Base-by-base conservation (phyloP, 139 green algal genomes). In the Chlamydomonas schloesseri region DNA sequence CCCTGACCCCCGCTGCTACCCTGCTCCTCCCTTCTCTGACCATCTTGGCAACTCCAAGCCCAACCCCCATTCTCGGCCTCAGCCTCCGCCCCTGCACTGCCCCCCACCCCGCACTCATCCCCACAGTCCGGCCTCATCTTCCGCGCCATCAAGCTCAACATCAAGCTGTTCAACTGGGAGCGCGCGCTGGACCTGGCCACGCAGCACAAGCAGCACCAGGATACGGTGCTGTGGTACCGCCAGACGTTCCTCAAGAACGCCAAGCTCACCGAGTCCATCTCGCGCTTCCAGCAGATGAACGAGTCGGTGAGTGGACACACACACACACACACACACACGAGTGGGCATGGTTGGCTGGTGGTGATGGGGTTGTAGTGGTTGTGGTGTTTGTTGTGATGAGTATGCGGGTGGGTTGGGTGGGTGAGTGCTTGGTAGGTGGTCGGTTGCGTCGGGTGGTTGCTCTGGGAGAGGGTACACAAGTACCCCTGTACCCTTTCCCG, bases 101-200 rank as follows among this genome's bases (percentile, higher is more conserved):
- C n/a, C n/a, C n/a, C n/a, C n/a, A n/a, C n/a, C n/a, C n/a, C n/a
- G n/a, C n/a, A n/a, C n/a, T n/a, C n/a, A n/a, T n/a, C n/a, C n/a
- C n/a, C n/a, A n/a, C 90, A 97, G 89, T 93, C 93, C n/a, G 92
- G 93, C 0, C 83, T 97, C 28, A 50, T 92, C 6, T 97, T 94
- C 88, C 88, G 93, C 31, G 95, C 95, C n/a, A 95, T 98, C 87
- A 94, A 97, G 84, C 83, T 97, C 65, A 94, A 96, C 88, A 91
- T 97, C 47, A 86, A 89, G 80, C 84, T 96, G 21, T 94, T 94
- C 81, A 86, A 88, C 46, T 97, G 93, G 88, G 89, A 92, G 82
- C 87, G 91, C 20, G 95, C 95, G 21, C 83, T 97, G 80, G 90
- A 95, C 28, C 71, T 98, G 53, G 95, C 95, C 17, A 75, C 90